Evolutionary conservation across 1,284 basidiomycete species (phyloP).

Genomic region (Ceratobasidium theobromae): DNA sequence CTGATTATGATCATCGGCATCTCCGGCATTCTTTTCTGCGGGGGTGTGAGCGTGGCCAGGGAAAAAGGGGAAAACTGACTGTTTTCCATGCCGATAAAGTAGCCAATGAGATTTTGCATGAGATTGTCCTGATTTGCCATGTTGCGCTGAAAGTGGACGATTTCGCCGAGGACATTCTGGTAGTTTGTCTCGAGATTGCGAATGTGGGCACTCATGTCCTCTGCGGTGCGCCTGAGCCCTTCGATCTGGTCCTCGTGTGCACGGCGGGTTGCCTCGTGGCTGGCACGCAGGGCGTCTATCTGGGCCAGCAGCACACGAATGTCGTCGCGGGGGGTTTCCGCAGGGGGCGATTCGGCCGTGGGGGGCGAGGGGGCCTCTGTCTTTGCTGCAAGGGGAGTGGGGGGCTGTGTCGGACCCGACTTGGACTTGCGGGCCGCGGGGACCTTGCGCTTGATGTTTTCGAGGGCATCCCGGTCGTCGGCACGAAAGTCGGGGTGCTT

Average conservation of each 20-base stretch:
- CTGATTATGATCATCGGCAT: slow-evolving; percentile 1
- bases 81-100: slow-evolving; percentile 73
- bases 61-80: slow-evolving; percentile 46
- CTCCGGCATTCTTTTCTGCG: background rate
- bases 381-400: slow-evolving; percentile 38
- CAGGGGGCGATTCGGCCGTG: slow-evolving; percentile 37
- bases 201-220: slow-evolving; percentile 62
- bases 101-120: slow-evolving; percentile 80
- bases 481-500: slow-evolving; percentile 92
- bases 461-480: slow-evolving; percentile 79
- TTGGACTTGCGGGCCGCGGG: slow-evolving; percentile 67
- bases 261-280: slow-evolving; percentile 45
- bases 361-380: slow-evolving; percentile 44
- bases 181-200: slow-evolving; percentile 71
- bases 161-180: slow-evolving; percentile 74
- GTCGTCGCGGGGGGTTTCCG: slow-evolving; percentile 39
- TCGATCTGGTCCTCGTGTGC: slow-evolving; percentile 53
- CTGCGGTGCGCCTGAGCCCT: slow-evolving; percentile 53
- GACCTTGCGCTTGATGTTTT: slow-evolving; percentile 93
- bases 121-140: slow-evolving; percentile 84
- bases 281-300: slow-evolving; percentile 14
- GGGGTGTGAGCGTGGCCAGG: background rate
- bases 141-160: slow-evolving; percentile 80
- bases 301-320: slow-evolving; percentile 20
- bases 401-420: slow-evolving; percentile 18